These are phyloP conservation scores for Euphorbia tirucalli DNA, from an alignment of 345 rosid genomes.

Conservation along the genomic window DNA sequence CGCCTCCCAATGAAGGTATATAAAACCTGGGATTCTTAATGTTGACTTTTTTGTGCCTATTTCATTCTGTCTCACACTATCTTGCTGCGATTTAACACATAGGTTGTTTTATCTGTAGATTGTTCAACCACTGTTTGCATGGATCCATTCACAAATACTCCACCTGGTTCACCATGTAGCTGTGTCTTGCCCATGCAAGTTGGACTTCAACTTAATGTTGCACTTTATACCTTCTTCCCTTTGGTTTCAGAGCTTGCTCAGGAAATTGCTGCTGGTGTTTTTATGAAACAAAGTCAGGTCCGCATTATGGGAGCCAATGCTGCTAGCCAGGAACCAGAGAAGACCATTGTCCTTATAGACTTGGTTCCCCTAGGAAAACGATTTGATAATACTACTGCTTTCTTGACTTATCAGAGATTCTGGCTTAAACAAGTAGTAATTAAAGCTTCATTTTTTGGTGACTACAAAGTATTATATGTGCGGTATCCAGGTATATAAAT, in stretches of 20 bases:
- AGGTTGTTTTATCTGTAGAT: conserved; percentile 48
- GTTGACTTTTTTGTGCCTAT: conserved; percentile 8
- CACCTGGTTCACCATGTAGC: conserved; percentile 92
- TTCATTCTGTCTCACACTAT: background rate
- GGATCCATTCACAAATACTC: conserved; percentile 84
- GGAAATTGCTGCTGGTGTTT: conserved; percentile 79
- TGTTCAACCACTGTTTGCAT: conserved; percentile 67
- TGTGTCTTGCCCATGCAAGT: conserved; percentile 97
- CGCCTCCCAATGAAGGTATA: conserved; percentile 94
- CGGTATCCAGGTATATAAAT: conserved; percentile 61
- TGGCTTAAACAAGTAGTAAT: conserved; percentile 74
- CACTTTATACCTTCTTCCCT: conserved; percentile 90
- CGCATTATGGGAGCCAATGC: conserved; percentile 92
- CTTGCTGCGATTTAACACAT: conserved; percentile 12
- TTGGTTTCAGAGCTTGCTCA: conserved; percentile 82
- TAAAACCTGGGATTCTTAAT: conserved; percentile 3
- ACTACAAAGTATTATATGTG: conserved; percentile 76
- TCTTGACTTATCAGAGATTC: conserved; percentile 77
- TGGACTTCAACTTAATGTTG: conserved; percentile 70
- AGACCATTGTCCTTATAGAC: conserved; percentile 76
- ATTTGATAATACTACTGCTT: conserved; percentile 76
- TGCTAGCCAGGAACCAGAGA: conserved; percentile 77
- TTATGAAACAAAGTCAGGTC: conserved; percentile 96
- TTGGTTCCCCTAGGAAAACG: conserved; percentile 80
- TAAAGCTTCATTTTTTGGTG: conserved; percentile 60